These are phyloP conservation scores for Fusarium coffeatum DNA, from an alignment of 2,329 filamentous ascomycete species.

Conservation along the genomic window DNA sequence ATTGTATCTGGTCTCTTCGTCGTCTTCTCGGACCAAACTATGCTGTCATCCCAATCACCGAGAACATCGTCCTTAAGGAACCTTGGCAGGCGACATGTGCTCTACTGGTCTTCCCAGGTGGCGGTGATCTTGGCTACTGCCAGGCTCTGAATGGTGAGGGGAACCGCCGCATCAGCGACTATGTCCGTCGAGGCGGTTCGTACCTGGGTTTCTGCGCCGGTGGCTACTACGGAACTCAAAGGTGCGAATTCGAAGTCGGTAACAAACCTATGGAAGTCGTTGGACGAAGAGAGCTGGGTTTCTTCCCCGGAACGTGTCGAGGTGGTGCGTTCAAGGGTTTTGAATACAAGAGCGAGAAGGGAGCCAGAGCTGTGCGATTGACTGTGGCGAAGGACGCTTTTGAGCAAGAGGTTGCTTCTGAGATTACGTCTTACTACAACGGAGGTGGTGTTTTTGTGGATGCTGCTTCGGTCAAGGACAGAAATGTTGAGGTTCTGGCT, in stretches of 20 bases:
- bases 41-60: slow-evolving; percentile 87
- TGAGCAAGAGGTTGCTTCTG: slow-evolving; percentile 64
- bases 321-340: slow-evolving; percentile 92
- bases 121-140: slow-evolving; percentile 94
- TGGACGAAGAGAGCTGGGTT: slow-evolving; percentile 84
- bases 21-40: slow-evolving; percentile 90
- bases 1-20: slow-evolving; percentile 88
- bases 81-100: slow-evolving; percentile 91
- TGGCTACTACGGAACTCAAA: slow-evolving; percentile 85
- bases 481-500: slow-evolving; percentile 83
- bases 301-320: slow-evolving; percentile 88
- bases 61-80: slow-evolving; percentile 84
- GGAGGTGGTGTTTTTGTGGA: slow-evolving; percentile 94
- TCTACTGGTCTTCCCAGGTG: slow-evolving; percentile 90
- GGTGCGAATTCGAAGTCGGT: slow-evolving; percentile 93
- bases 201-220: slow-evolving; percentile 96
- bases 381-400: slow-evolving; percentile 72
- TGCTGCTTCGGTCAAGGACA: slow-evolving; percentile 68
- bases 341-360: slow-evolving; percentile 87
- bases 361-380: slow-evolving; percentile 78
- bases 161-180: slow-evolving; percentile 85
- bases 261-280: slow-evolving; percentile 82
- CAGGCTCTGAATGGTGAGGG: slow-evolving; percentile 87
- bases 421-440: slow-evolving; percentile 87
- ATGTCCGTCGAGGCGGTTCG: slow-evolving; percentile 83